Evolutionary conservation across 2,329 filamentous ascomycete genomes (phyloP).

Genomic region (Alternaria sp.): DNA sequence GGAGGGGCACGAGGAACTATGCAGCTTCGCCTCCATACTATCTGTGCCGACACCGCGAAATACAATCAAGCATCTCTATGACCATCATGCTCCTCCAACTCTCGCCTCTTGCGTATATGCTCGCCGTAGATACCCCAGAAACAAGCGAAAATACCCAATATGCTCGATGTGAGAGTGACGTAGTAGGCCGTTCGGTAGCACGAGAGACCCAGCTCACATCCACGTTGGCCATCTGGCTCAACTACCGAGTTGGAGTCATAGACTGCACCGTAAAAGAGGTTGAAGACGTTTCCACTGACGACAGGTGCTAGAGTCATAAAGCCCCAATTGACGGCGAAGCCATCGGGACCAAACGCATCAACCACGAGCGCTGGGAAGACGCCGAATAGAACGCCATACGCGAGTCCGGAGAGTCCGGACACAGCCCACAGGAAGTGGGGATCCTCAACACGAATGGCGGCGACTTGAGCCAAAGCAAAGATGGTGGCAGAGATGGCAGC

Average conservation of each 20-base stretch:
- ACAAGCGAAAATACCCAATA: slow-evolving; percentile 71
- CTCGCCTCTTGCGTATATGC: slow-evolving; percentile 43
- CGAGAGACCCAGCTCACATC: slow-evolving; percentile 76
- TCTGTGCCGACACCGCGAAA: not conserved
- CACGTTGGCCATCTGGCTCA: slow-evolving; percentile 70
- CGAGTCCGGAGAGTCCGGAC: slow-evolving; percentile 83
- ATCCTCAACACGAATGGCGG: slow-evolving; percentile 75
- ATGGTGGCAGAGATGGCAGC: slow-evolving; percentile 77
- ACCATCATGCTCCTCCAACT: slow-evolving; percentile 39
- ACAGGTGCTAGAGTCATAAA: slow-evolving; percentile 91
- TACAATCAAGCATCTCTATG: slow-evolving; percentile 36
- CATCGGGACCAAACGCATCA: slow-evolving; percentile 88
- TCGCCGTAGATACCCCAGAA: slow-evolving; percentile 73
- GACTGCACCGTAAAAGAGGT: slow-evolving; percentile 83
- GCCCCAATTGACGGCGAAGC: slow-evolving; percentile 94
- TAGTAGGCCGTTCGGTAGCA: slow-evolving; percentile 86
- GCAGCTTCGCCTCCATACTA: not conserved
- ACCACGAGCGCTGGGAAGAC: slow-evolving; percentile 87
- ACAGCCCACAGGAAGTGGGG: slow-evolving; percentile 79
- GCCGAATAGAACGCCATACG: slow-evolving; percentile 92
- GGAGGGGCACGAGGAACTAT: too few relatives aligned
- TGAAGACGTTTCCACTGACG: slow-evolving; percentile 88
- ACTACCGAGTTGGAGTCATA: slow-evolving; percentile 81
- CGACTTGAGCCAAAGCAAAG: slow-evolving; percentile 80
- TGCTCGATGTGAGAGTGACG: slow-evolving; percentile 75